A percentile compares a stretch with the other conserved stretches of the same genome.
phyloP scores from a whole-genome alignment of 2,329 filamentous ascomycete genomes.

The Aaosphaeria pasadenensis region DNA sequence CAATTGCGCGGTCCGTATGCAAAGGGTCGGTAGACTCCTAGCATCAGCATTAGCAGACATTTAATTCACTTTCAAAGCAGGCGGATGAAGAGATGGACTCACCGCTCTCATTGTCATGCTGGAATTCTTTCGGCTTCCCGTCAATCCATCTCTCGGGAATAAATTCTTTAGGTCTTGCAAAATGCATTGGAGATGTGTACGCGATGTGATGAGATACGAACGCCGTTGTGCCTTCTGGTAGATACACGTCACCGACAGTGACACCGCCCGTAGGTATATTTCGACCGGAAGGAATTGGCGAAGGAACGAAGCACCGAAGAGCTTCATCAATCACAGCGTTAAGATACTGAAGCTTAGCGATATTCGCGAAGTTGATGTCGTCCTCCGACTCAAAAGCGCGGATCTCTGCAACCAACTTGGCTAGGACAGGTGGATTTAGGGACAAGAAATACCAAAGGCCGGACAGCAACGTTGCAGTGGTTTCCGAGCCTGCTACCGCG shows the following conservation, averaged over 20 bases:
- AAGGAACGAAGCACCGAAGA: background rate
- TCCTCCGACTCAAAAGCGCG: conserved; percentile 5
- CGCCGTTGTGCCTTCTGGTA: background rate
- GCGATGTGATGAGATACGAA: background rate
- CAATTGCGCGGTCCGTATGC: background rate
- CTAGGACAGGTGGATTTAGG: conserved; percentile 21
- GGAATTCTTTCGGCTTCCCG: background rate
- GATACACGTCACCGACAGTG: background rate
- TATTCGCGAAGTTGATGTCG: background rate
- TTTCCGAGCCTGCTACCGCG: conserved; percentile 46
- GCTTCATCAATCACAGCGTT: background rate
- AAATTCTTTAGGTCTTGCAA: background rate
- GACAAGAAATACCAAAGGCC: conserved; percentile 37
- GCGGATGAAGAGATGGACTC: background rate
- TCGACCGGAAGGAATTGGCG: background rate
- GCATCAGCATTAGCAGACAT: background rate
- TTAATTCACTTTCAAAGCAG: background rate
- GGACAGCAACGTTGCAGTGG: conserved; percentile 41
- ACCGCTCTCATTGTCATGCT: background rate
- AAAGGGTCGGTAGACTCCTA: conserved; percentile 11
- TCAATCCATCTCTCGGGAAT: background rate
- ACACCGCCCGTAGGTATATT: background rate
- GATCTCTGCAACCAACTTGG: conserved; percentile 25
- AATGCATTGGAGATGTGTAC: background rate
- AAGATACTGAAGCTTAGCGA: background rate